Percentiles rank a stretch among this genome's conserved stretches.
These are phyloP conservation scores for Magnaporthales sp. DNA, from an alignment of 2,329 filamentous ascomycete genomes.

Conservation along the genomic window DNA sequence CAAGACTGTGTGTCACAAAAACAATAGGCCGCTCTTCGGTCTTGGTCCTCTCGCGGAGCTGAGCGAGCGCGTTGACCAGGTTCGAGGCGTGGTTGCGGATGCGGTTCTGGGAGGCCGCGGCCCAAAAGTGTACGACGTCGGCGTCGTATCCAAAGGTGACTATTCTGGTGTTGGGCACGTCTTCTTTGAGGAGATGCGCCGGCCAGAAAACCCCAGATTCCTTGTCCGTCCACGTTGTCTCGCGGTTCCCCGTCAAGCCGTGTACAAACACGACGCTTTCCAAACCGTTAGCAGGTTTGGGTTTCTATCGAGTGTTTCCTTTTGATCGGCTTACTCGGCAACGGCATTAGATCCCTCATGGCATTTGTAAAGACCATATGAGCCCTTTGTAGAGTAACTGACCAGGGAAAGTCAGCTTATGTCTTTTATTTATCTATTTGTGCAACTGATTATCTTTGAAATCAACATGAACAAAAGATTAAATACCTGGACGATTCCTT, in stretches of 20 bases:
- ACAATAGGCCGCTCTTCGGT: conserved; percentile 20
- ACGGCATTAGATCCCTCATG: not conserved
- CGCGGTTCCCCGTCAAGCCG: conserved; percentile 28
- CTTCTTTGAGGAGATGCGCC: conserved; percentile 19
- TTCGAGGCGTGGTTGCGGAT: conserved; percentile 21
- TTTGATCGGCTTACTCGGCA: not conserved
- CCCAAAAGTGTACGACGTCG: conserved; percentile 13
- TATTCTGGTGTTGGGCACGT: conserved; percentile 22
- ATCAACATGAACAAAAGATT: not conserved
- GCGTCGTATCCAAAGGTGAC: conserved; percentile 31
- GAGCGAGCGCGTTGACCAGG: conserved; percentile 19
- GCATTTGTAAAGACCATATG: not conserved
- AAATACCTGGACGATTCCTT: not conserved
- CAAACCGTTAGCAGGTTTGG: not conserved
- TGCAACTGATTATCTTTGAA: not conserved
- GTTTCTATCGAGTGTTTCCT: not conserved
- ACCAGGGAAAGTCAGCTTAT: not conserved
- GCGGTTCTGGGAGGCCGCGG: conserved; percentile 14
- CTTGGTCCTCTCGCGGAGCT: conserved; percentile 12
- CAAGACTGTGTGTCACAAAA: conserved; percentile 29
- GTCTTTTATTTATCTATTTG: not conserved
- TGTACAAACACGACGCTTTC: conserved; percentile 24
- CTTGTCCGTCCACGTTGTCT: conserved; percentile 26
- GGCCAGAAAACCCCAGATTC: conserved; percentile 23
- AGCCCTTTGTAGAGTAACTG: not conserved